Base-by-base conservation (phyloP, 257 asterid genomes). In the Ilex aquifolium region DNA sequence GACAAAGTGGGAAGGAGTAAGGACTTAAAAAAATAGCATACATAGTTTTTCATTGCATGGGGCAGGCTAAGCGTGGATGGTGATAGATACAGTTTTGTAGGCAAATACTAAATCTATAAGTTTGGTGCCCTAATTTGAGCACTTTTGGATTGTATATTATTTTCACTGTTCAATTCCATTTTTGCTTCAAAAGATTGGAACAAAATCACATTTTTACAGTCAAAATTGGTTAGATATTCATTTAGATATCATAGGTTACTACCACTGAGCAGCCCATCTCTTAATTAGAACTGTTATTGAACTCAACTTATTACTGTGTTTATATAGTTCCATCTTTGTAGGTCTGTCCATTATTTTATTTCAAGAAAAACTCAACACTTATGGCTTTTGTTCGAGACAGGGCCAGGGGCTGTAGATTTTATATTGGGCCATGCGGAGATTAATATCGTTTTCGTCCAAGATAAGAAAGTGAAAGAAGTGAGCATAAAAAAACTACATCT, bases 351-450 rank as follows among this genome's bases (percentile, higher is more conserved):
- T 49, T 12, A 49, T 44, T 39, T 42, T 42, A 31, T 40, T 42
- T 64, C 54, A 49, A 49, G 54, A 6, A 49, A 49, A 12, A 12
- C 10, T 8, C 9, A 44, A 44, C 4, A 46, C 32, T 42, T 16
- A 9, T 31, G 60, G 13, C 57, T 65, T 64, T 61, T 61, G 7
- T 31, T 31, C 57, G 56, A 14, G 57, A 65, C 82, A 92, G 98
- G 98, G 49, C 76, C 99, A 3, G 87, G 95, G 66, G 99, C 99
- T 59, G 93, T 89, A 31, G 77, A 89, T 72, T 92, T 77, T 70
- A 92, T 92, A 64, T 59, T 92, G 27, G 88, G 74, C 65, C 99
- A 92, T 76, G 88, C 99, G 49, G 97, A 85, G 80, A 74, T 89
- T 16, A 92, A 79, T 40, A 77, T 81, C 0, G 99, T 92, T 57